Evolutionary conservation across 192 early-diverging fungal species (phyloP).

Genomic region (Entomortierella chlamydospora): DNA sequence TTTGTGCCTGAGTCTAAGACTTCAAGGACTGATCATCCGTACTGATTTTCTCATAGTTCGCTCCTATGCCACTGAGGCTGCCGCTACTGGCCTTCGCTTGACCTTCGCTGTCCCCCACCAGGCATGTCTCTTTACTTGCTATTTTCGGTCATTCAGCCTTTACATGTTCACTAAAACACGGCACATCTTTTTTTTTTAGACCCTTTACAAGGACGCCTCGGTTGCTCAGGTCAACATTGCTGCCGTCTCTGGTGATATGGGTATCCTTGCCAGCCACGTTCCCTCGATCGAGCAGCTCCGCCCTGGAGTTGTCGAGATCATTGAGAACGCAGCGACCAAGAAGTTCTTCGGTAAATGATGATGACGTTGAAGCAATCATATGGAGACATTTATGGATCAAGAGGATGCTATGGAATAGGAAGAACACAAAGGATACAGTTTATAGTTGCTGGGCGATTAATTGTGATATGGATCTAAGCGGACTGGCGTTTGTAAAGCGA

Average conservation of each 20-base stretch:
- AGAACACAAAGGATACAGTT: too few species aligned
- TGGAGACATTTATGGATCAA: too few species aligned
- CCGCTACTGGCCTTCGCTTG: conserved; percentile 73
- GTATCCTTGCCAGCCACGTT: conserved; percentile 98
- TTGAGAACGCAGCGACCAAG: conserved; percentile 76
- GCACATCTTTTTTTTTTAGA: conserved; percentile 50
- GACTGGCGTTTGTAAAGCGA: too few species aligned
- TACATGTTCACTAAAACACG: too few species aligned
- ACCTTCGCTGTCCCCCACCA: conserved; percentile 94
- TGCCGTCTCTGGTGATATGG: conserved; percentile 94
- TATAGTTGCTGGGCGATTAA: too few species aligned
- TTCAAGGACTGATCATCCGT: not conserved
- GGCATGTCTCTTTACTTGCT: conserved; percentile 50
- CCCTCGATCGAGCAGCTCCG: conserved; percentile 96
- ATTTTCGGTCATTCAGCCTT: not conserved
- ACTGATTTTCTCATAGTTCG: conserved; percentile 59
- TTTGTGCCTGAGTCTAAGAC: too few species aligned
- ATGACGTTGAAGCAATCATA: not conserved
- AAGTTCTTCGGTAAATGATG: conserved; percentile 89
- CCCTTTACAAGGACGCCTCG: conserved; percentile 75
- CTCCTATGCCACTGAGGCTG: conserved; percentile 87
- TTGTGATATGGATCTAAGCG: too few species aligned
- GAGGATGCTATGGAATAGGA: too few species aligned
- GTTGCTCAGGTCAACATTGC: conserved; percentile 95
- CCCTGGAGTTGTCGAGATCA: conserved; percentile 88